Evolutionary conservation across 1,284 basidiomycete species (phyloP).

Genomic region (Inonotus hispidus): DNA sequence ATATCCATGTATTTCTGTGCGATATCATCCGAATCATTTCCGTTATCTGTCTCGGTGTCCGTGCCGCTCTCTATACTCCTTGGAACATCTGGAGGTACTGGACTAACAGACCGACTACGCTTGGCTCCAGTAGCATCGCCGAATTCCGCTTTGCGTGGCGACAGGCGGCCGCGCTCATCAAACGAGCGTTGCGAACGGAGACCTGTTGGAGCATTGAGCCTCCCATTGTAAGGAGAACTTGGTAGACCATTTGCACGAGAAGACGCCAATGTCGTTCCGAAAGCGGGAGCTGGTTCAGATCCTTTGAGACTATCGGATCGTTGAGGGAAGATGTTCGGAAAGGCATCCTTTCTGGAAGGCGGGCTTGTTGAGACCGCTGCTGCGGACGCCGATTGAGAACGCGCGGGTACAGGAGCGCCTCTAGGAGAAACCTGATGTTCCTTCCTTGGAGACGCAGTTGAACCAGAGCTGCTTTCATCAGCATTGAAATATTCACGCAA

Average conservation of each 20-base stretch:
- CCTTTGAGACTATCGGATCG: constrained; percentile 15
- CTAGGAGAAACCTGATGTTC: constrained; percentile 3
- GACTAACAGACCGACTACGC: constrained; percentile 18
- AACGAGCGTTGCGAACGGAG: constrained; percentile 14
- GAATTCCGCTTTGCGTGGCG: constrained; percentile 12
- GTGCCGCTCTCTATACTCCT: constrained; percentile 68
- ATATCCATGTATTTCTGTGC: constrained; percentile 22
- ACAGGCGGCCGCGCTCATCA: constrained; percentile 15
- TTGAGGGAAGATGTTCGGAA: constrained; percentile 2
- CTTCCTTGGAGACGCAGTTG: constrained; percentile 3
- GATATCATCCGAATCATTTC: constrained; percentile 27
- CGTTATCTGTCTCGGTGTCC: constrained; percentile 56
- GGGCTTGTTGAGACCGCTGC: neutral
- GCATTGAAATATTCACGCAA: constrained; percentile 13
- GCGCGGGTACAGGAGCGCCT: neutral
- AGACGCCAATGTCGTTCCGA: neutral
- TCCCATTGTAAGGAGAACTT: constrained; percentile 12
- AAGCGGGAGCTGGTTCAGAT: neutral
- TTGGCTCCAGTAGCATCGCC: constrained; percentile 1
- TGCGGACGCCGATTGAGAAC: neutral
- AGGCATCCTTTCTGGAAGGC: neutral
- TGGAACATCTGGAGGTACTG: constrained; percentile 48
- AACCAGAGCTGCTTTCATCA: constrained; percentile 12
- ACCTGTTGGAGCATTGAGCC: neutral
- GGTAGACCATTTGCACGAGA: constrained; percentile 8